A percentile compares a stretch with the other conserved stretches of the same genome.
Conservation (phyloP, 2,329 filamentous ascomycete species). For the Alternaria consortialis region DNA sequence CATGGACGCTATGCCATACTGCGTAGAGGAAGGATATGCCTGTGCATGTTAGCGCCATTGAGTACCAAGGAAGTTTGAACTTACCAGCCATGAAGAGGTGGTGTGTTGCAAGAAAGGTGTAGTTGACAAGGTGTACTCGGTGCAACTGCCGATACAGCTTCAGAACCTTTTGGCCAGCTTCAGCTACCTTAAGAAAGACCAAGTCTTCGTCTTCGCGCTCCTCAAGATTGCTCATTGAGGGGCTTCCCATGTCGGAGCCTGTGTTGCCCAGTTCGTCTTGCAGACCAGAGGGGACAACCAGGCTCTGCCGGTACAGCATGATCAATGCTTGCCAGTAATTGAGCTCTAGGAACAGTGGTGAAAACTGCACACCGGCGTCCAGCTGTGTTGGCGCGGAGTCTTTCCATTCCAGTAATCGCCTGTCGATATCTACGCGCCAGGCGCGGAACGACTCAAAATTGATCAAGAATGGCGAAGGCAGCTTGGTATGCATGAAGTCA, state of each 20-base stretch:
- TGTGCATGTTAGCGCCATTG: conserved; percentile 40
- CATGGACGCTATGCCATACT: conserved; percentile 93
- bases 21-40: conserved; percentile 93
- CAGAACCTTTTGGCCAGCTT: conserved; percentile 91
- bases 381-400: conserved; percentile 77
- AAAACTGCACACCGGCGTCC: conserved; percentile 88
- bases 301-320: conserved; percentile 91
- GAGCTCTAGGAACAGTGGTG: conserved; percentile 86
- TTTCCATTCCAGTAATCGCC: conserved; percentile 86
- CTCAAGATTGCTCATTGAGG: conserved; percentile 69
- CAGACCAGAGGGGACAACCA: conserved; percentile 84
- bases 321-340: conserved; percentile 99
- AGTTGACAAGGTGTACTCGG: conserved; percentile 87
- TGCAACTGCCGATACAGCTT: conserved; percentile 91
- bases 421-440: conserved; percentile 89
- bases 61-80: conserved; percentile 30
- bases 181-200: conserved; percentile 92
- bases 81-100: conserved; percentile 95
- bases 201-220: conserved; percentile 84
- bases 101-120: conserved; percentile 94
- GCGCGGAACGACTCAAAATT: conserved; percentile 85
- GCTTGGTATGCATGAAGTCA: conserved; percentile 77
- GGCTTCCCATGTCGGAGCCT: conserved; percentile 66
- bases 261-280: conserved; percentile 75
- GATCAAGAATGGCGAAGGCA: conserved; percentile 85